These are phyloP conservation scores for Rhododendron vialii DNA, from an alignment of 148 eudicot genomes.

Conservation along the genomic window DNA sequence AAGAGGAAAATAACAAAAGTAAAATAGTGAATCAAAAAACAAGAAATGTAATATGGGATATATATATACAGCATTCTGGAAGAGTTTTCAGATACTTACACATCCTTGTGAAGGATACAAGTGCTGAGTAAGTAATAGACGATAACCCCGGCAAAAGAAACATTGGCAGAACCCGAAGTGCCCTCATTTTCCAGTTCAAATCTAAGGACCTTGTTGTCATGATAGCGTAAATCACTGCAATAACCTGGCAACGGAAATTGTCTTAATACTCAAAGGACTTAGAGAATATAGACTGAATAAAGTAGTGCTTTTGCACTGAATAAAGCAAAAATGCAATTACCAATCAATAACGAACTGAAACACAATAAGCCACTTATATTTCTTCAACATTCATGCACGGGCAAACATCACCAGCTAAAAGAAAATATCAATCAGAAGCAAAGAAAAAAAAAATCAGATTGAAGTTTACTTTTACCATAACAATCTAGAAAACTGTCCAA, in stretches of 20 bases:
- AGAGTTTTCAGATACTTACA: constrained; percentile 41
- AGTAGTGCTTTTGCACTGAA: background rate
- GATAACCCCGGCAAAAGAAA: constrained; percentile 76
- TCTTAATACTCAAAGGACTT: background rate
- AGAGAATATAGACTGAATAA: constrained; percentile 3
- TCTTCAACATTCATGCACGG: background rate
- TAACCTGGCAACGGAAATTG: constrained; percentile 38
- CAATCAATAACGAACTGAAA: background rate
- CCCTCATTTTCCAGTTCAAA: constrained; percentile 77
- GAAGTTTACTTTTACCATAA: background rate
- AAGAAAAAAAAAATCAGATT: background rate
- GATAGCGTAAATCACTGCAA: constrained; percentile 88
- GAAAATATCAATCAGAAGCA: background rate
- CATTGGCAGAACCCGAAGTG: constrained; percentile 80
- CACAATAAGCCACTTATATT: background rate
- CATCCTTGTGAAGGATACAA: constrained; percentile 52
- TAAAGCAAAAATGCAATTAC: background rate
- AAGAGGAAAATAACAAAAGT: background rate
- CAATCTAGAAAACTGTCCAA: background rate
- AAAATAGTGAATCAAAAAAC: background rate
- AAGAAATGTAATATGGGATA: background rate
- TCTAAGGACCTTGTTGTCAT: constrained; percentile 66
- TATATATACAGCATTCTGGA: background rate
- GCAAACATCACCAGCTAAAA: background rate
- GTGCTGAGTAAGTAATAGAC: constrained; percentile 44